Conservation (phyloP, 2,329 filamentous ascomycete species). For the Paecilomyces variotii region DNA sequence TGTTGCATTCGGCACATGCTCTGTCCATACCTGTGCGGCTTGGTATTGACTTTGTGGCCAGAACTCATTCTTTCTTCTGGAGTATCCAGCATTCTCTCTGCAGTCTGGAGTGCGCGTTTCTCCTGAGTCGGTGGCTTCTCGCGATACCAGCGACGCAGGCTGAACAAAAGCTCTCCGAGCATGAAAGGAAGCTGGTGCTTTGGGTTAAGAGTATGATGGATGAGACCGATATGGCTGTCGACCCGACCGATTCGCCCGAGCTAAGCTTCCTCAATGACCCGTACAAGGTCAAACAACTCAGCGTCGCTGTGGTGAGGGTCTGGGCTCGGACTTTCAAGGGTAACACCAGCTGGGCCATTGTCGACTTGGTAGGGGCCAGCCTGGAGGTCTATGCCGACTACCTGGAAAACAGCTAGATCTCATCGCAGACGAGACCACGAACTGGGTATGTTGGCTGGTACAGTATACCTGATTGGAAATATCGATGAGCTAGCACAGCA, state of each 20-base stretch:
- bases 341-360: constrained; percentile 42
- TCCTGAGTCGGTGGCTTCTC: constrained; percentile 40
- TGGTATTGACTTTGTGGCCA: constrained; percentile 46
- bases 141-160: constrained; percentile 35
- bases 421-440: background rate
- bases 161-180: constrained; percentile 37
- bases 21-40: constrained; percentile 47
- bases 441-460: background rate
- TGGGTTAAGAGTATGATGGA: constrained; percentile 45
- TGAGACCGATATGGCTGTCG: constrained; percentile 40
- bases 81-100: constrained; percentile 48
- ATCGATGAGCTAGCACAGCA: background rate
- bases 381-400: constrained; percentile 41
- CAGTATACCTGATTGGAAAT: background rate
- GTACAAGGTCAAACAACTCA: constrained; percentile 37
- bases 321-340: constrained; percentile 41
- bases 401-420: constrained; percentile 23
- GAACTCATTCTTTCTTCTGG: constrained; percentile 48
- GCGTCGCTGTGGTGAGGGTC: constrained; percentile 40
- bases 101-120: constrained; percentile 46
- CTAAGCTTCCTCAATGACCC: constrained; percentile 36
- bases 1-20: constrained; percentile 47
- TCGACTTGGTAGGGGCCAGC: constrained; percentile 39
- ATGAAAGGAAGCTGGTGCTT: constrained; percentile 39
- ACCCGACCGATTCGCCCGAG: constrained; percentile 29